Percentiles rank a stretch among this genome's conserved stretches.
phyloP scores from a whole-genome alignment of 2,329 filamentous ascomycete genomes.

The Botrytis fragariae region DNA sequence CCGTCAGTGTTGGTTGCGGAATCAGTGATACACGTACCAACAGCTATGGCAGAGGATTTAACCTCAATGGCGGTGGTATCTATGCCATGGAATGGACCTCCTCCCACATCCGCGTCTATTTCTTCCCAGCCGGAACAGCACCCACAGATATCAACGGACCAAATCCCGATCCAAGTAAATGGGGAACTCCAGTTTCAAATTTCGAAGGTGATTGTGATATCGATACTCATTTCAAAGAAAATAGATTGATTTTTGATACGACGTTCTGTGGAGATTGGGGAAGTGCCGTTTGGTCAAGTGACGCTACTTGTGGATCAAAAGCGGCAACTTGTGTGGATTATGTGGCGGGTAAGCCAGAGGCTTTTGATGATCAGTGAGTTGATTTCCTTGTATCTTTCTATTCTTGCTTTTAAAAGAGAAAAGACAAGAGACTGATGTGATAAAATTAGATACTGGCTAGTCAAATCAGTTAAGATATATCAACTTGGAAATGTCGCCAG shows the following conservation, averaged over 20 bases:
- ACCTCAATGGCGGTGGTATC: slow-evolving; percentile 60
- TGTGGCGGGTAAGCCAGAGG: slow-evolving; percentile 66
- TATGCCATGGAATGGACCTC: slow-evolving; percentile 69
- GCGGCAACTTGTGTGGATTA: slow-evolving; percentile 66
- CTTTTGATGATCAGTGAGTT: slow-evolving; percentile 65
- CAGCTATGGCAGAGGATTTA: slow-evolving; percentile 62
- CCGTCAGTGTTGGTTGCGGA: slow-evolving; percentile 19
- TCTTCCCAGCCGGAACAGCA: slow-evolving; percentile 59
- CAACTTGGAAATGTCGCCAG: not conserved
- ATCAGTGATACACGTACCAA: slow-evolving; percentile 24
- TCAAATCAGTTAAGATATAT: not conserved
- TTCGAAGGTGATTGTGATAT: slow-evolving; percentile 67
- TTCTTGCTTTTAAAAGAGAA: accelerated
- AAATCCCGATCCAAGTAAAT: slow-evolving; percentile 60
- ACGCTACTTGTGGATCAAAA: slow-evolving; percentile 50
- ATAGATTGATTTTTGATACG: slow-evolving; percentile 78
- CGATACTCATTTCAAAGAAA: slow-evolving; percentile 62
- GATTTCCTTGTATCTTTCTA: accelerated
- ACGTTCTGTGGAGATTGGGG: slow-evolving; percentile 89
- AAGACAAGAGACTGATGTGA: not conserved
- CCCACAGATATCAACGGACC: slow-evolving; percentile 64
- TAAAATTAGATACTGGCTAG: not conserved
- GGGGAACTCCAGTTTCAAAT: slow-evolving; percentile 64
- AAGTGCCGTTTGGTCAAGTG: slow-evolving; percentile 49
- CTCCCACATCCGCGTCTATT: slow-evolving; percentile 65